Conservation (phyloP, 306 rosid species). For the Hippophae rhamnoides region DNA sequence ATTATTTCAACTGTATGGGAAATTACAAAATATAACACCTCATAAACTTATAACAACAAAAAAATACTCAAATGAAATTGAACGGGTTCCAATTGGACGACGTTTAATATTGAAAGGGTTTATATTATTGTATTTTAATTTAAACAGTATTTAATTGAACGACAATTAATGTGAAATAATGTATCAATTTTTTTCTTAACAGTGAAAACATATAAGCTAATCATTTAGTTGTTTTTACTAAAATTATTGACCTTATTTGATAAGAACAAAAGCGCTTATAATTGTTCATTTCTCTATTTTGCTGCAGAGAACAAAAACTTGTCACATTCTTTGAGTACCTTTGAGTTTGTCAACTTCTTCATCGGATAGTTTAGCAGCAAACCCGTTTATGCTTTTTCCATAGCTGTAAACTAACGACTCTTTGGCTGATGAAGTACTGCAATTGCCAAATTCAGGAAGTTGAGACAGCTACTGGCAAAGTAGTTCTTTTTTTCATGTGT, state of each 20-base stretch:
- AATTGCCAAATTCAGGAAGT: neutral
- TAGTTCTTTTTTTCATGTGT: neutral
- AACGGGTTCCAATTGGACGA: too few relatives aligned
- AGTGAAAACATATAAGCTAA: too few relatives aligned
- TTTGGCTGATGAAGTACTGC: conserved; percentile 20
- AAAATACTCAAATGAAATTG: too few relatives aligned
- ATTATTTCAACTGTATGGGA: neutral
- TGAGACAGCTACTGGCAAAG: neutral
- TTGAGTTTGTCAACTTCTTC: conserved; percentile 24
- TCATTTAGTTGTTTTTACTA: neutral
- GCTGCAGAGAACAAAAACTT: neutral
- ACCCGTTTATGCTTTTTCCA: conserved; percentile 31
- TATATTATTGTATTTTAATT: too few relatives aligned
- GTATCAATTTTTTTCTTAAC: too few relatives aligned
- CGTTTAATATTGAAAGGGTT: too few relatives aligned
- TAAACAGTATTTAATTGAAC: too few relatives aligned
- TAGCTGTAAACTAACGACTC: conserved; percentile 28
- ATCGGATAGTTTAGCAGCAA: conserved; percentile 27
- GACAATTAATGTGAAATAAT: too few relatives aligned
- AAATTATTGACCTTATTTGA: too few relatives aligned
- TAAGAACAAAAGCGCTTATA: neutral
- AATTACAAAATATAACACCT: neutral
- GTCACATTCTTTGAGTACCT: conserved; percentile 2
- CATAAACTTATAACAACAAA: neutral
- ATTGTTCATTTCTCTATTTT: neutral